phyloP scores from a whole-genome alignment of 2,329 filamentous ascomycete genomes.

The Endothia cerciana region DNA sequence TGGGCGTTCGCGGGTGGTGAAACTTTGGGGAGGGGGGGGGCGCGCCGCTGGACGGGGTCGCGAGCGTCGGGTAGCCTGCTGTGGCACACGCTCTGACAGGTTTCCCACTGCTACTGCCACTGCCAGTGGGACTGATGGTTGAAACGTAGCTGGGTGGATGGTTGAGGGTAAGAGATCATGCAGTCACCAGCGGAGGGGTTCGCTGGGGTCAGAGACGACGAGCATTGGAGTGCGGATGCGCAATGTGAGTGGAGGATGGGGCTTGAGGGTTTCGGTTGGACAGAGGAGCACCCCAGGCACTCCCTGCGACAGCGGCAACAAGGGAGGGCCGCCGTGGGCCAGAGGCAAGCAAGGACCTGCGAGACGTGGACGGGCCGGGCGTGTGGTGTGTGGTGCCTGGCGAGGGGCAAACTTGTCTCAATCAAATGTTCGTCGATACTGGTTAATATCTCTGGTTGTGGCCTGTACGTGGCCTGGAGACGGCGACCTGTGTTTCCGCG shows the following conservation, averaged over 20 bases:
- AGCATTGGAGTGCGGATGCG: conserved; percentile 54
- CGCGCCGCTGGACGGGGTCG: background rate
- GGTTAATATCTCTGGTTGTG: background rate
- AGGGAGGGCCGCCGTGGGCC: conserved; percentile 16
- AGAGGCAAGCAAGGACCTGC: background rate
- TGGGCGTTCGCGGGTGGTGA: too few relatives aligned
- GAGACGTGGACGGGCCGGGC: background rate
- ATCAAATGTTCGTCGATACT: too few relatives aligned
- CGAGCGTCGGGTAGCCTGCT: background rate
- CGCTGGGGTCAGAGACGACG: conserved; percentile 40
- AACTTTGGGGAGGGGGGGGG: too few relatives aligned
- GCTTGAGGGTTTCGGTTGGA: conserved; percentile 31
- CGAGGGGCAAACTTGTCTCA: background rate
- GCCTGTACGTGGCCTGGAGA: background rate
- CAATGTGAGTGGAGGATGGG: conserved; percentile 39
- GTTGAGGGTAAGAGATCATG: conserved; percentile 43
- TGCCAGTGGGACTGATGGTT: background rate
- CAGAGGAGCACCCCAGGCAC: conserved; percentile 25
- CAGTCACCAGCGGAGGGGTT: conserved; percentile 37
- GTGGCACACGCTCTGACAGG: background rate
- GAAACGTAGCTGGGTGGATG: background rate
- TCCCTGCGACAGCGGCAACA: conserved; percentile 20
- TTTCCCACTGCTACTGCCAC: background rate
- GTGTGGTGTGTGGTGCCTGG: conserved; percentile 24
- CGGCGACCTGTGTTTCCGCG: background rate